Evolutionary conservation across 768 basidiomycete genomes (phyloP).

Genomic region (Lyophyllum shimeji): DNA sequence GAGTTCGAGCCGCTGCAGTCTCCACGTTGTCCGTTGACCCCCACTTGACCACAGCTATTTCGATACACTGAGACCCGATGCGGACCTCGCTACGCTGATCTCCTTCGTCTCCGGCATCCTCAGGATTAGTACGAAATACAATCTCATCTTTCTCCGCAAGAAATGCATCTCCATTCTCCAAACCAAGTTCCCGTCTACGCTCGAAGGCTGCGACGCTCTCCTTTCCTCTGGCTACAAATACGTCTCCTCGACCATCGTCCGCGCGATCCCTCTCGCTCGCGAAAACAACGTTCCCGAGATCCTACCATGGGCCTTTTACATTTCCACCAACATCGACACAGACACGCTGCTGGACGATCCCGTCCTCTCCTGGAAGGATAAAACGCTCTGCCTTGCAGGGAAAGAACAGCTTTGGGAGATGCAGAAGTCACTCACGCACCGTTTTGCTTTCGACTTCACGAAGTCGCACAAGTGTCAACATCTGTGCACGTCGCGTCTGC

Average conservation of each 20-base stretch:
- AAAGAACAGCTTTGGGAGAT: constrained; percentile 39
- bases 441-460: constrained; percentile 35
- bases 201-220: constrained; percentile 38
- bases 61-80: constrained; percentile 33
- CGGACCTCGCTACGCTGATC: constrained; percentile 34
- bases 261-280: constrained; percentile 40
- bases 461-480: constrained; percentile 27
- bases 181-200: constrained; percentile 40
- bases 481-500: constrained; percentile 25
- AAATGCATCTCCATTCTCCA: constrained; percentile 40
- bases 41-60: constrained; percentile 30
- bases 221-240: constrained; percentile 35
- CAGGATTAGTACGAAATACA: constrained; percentile 44
- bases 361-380: background rate
- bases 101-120: constrained; percentile 41
- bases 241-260: constrained; percentile 34
- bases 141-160: constrained; percentile 33
- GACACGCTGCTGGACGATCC: constrained; percentile 33
- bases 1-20: background rate
- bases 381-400: constrained; percentile 30
- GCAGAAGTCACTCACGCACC: constrained; percentile 36
- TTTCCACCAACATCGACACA: constrained; percentile 38
- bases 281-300: constrained; percentile 39
- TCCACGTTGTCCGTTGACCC: background rate
- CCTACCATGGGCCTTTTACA: constrained; percentile 46